Conservation (phyloP, 495 filamentous ascomycete species). For the Talaromyces nanjingensis region DNA sequence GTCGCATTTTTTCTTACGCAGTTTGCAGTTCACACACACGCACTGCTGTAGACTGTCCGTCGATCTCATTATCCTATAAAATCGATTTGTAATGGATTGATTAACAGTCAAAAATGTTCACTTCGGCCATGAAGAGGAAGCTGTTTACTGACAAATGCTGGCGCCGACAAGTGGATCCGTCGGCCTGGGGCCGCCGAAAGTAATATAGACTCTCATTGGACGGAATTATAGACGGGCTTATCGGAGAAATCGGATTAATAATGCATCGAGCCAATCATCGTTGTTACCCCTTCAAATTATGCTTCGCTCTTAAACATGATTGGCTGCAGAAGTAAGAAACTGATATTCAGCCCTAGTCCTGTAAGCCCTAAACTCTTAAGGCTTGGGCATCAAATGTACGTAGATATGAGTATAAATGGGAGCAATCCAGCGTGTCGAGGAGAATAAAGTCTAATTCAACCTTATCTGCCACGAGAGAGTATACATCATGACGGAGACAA, state of each 20-base stretch:
- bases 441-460: neutral
- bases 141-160: neutral
- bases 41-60: neutral
- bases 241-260: too few species aligned
- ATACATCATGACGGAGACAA: neutral
- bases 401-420: neutral
- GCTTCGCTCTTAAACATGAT: too few species aligned
- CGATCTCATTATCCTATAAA: neutral
- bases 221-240: too few species aligned
- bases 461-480: neutral
- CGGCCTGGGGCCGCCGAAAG: neutral
- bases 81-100: neutral
- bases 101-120: neutral
- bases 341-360: too few species aligned
- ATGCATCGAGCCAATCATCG: too few species aligned
- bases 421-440: neutral
- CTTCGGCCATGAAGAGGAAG: too few species aligned
- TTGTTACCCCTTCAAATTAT: too few species aligned
- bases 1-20: constrained; percentile 32
- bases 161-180: neutral
- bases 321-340: too few species aligned
- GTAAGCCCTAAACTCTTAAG: too few species aligned
- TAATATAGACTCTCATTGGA: neutral
- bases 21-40: constrained; percentile 28
- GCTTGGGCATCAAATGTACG: too few species aligned